These are phyloP conservation scores for Hanseniaspora hatyaiensis DNA, from an alignment of 805 yeast species.

Conservation along the genomic window DNA sequence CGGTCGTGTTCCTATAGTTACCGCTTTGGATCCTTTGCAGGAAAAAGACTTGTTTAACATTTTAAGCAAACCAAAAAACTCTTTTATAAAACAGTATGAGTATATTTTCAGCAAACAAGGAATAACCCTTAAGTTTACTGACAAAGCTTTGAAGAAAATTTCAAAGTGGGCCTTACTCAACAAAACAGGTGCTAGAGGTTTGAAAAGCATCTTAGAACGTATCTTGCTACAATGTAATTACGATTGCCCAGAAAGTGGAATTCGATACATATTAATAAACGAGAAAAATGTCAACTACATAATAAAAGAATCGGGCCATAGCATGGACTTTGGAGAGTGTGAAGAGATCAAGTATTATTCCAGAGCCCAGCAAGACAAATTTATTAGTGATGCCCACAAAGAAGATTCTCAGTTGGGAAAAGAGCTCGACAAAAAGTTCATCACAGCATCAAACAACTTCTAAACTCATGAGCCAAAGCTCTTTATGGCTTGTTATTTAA, in stretches of 20 bases:
- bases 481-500: no score
- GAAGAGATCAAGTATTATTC: slow-evolving; percentile 37
- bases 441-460: slow-evolving; percentile 23
- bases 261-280: slow-evolving; percentile 40
- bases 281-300: slow-evolving; percentile 35
- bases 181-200: slow-evolving; percentile 53
- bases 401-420: slow-evolving; percentile 35
- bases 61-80: slow-evolving; percentile 44
- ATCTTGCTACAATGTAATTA: slow-evolving; percentile 41
- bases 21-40: slow-evolving; percentile 39
- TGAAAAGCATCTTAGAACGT: slow-evolving; percentile 45
- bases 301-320: slow-evolving; percentile 26
- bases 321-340: slow-evolving; percentile 22
- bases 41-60: slow-evolving; percentile 39
- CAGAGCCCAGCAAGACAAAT: slow-evolving; percentile 34
- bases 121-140: slow-evolving; percentile 39
- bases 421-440: slow-evolving; percentile 28
- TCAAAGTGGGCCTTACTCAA: slow-evolving; percentile 40
- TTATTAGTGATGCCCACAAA: slow-evolving; percentile 32
- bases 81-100: slow-evolving; percentile 42
- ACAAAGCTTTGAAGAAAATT: slow-evolving; percentile 37
- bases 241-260: slow-evolving; percentile 49
- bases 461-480: no score
- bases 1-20: slow-evolving; percentile 47
- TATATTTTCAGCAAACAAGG: slow-evolving; percentile 44